Evolutionary conservation across 2,329 filamentous ascomycete genomes (phyloP).

Genomic region (Colletotrichum brevisporum): DNA sequence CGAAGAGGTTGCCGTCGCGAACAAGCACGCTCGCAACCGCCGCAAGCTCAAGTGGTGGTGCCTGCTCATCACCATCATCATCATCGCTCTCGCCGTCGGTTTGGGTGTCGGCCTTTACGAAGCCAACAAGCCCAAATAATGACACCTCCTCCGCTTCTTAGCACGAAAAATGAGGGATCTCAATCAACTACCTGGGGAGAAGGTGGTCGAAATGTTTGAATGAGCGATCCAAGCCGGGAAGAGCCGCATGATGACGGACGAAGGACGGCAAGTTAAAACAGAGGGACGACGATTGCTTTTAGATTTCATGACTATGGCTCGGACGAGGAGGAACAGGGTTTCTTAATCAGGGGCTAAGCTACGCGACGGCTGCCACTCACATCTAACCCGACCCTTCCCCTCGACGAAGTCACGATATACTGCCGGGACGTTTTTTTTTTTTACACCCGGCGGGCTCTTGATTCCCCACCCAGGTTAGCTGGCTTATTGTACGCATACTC

Average conservation of each 20-base stretch:
- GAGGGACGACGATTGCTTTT: conserved; percentile 24
- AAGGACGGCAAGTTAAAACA: conserved; percentile 29
- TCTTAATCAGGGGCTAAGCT: conserved; percentile 18
- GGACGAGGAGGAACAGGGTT: neutral
- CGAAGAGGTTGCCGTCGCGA: conserved; percentile 77
- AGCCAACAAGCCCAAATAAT: conserved; percentile 23
- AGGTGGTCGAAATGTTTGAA: neutral
- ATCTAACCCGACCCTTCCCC: conserved; percentile 4
- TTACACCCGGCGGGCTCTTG: conserved; percentile 26
- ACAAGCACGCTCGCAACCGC: conserved; percentile 74
- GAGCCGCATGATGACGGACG: conserved; percentile 15
- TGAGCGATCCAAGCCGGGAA: neutral
- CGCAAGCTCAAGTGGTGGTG: conserved; percentile 89
- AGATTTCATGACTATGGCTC: conserved; percentile 39
- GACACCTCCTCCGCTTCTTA: neutral
- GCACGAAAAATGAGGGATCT: neutral
- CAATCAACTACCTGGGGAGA: neutral
- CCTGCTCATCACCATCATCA: conserved; percentile 73
- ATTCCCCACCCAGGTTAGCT: conserved; percentile 33
- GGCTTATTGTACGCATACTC: conserved; percentile 32
- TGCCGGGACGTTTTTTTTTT: conserved; percentile 5
- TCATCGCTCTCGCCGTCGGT: conserved; percentile 68
- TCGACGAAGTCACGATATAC: conserved; percentile 30
- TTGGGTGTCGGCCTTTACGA: conserved; percentile 57
- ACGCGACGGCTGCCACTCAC: neutral